These are phyloP conservation scores for Pseudozyma sp. DNA, from an alignment of 1,284 basidiomycete species.

Conservation along the genomic window DNA sequence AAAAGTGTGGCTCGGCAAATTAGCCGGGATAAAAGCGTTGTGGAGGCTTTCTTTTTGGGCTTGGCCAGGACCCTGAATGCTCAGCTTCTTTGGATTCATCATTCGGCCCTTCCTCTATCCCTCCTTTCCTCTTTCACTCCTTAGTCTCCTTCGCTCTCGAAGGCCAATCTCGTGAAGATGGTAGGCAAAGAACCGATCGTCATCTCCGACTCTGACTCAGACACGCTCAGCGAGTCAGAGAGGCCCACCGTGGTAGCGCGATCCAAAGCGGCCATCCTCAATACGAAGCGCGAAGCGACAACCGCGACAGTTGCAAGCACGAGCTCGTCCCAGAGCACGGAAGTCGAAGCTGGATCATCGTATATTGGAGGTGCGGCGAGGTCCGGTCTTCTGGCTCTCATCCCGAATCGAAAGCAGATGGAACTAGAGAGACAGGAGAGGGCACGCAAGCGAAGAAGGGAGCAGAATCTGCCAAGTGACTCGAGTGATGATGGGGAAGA, in stretches of 20 bases:
- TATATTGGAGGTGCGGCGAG: neutral
- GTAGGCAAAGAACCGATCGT: constrained; percentile 24
- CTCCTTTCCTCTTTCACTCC: neutral
- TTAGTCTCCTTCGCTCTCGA: too few species aligned
- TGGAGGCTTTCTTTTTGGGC: constrained; percentile 7
- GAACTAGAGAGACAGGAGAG: constrained; percentile 57
- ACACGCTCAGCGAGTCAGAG: constrained; percentile 49
- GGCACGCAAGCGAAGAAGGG: constrained; percentile 41
- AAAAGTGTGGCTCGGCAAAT: constrained; percentile 12
- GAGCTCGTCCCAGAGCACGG: neutral
- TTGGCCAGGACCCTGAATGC: neutral
- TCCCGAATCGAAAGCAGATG: constrained; percentile 56
- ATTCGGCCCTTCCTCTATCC: constrained; percentile 2
- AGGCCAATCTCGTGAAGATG: constrained; percentile 7
- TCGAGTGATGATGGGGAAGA: constrained; percentile 25
- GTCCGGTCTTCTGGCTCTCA: constrained; percentile 13
- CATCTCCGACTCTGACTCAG: constrained; percentile 49
- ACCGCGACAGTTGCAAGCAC: neutral
- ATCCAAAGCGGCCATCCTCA: neutral
- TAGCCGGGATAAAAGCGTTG: constrained; percentile 1
- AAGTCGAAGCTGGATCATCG: neutral
- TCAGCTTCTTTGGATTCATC: neutral
- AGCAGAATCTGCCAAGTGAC: constrained; percentile 27
- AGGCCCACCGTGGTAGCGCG: constrained; percentile 4
- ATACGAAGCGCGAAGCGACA: neutral